A percentile compares a stretch with the other conserved stretches of the same genome.
Evolutionary conservation across 106 monocot genomes (phyloP).

Genomic region (Platanthera guangdongensis): DNA sequence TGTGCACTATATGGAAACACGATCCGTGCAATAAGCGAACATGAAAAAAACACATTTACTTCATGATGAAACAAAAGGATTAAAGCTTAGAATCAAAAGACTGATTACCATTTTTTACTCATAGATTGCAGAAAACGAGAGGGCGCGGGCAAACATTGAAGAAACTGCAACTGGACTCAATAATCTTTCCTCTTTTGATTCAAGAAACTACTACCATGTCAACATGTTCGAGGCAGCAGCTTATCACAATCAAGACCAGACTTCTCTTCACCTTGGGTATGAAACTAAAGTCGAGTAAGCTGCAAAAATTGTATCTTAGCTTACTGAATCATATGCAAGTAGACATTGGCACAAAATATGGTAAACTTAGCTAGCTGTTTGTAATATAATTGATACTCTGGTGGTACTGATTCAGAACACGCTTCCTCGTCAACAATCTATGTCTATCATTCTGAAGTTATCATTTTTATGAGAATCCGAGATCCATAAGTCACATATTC

Average conservation of each 20-base stretch:
- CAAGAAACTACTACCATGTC: conserved; percentile 37
- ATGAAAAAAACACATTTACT: background rate
- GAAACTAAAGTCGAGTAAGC: conserved; percentile 26
- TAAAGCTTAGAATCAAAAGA: background rate
- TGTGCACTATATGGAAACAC: too few species aligned
- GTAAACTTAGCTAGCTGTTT: background rate
- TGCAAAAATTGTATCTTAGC: background rate
- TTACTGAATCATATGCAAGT: background rate
- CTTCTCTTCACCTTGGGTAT: conserved; percentile 55
- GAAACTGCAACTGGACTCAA: conserved; percentile 6
- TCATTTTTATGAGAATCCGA: background rate
- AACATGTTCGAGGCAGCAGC: conserved; percentile 33
- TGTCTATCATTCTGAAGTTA: conserved; percentile 1
- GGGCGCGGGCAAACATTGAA: conserved; percentile 5
- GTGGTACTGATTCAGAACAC: background rate
- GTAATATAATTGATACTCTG: background rate
- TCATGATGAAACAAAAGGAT: background rate
- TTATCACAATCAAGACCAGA: conserved; percentile 44
- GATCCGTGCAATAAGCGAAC: too few species aligned
- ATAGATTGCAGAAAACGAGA: conserved; percentile 8
- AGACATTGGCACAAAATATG: background rate
- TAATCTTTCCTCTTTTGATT: conserved; percentile 33
- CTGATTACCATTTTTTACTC: background rate
- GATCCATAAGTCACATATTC: background rate
- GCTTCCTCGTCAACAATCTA: background rate